phyloP scores from a whole-genome alignment of 352 stramenopile genomes.

The Phytophthora pistaciae region DNA sequence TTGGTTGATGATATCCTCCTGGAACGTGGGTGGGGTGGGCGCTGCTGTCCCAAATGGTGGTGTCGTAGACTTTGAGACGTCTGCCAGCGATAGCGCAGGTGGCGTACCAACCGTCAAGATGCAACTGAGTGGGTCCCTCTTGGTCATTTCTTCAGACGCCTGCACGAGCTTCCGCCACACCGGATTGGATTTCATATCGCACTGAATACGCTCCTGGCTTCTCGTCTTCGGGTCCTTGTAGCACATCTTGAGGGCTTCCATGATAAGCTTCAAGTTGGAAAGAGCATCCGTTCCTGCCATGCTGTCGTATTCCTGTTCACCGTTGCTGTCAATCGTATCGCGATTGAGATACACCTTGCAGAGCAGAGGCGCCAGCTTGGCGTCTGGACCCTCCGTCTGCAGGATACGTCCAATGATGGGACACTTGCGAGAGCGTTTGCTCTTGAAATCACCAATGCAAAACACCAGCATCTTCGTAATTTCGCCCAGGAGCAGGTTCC shows the following conservation, averaged over 20 bases:
- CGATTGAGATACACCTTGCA: conserved; percentile 65
- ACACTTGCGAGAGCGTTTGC: conserved; percentile 83
- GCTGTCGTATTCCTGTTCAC: conserved; percentile 42
- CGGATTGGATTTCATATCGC: conserved; percentile 53
- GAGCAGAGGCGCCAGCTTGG: conserved; percentile 65
- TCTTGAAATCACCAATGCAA: conserved; percentile 88
- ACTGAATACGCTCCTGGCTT: conserved; percentile 77
- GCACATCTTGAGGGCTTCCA: conserved; percentile 82
- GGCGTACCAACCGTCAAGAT: conserved; percentile 66
- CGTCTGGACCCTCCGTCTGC: conserved; percentile 59
- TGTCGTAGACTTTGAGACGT: conserved; percentile 32
- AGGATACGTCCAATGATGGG: conserved; percentile 81
- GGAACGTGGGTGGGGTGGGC: conserved; percentile 76
- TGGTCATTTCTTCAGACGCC: conserved; percentile 57
- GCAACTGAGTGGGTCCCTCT: conserved; percentile 56
- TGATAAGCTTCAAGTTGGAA: conserved; percentile 85
- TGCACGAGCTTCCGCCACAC: conserved; percentile 68
- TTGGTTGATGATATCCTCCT: conserved; percentile 90
- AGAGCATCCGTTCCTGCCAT: conserved; percentile 72
- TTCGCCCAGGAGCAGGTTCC: conserved; percentile 78
- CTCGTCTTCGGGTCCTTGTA: conserved; percentile 78
- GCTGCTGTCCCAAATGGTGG: conserved; percentile 30
- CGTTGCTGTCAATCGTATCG: conserved; percentile 34
- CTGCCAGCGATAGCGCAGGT: conserved; percentile 32
- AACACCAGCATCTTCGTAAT: conserved; percentile 91